Evolutionary conservation across 352 stramenopile genomes (phyloP), one percentile per base, ranked within the genome.

Genomic region (Phytophthora parvispora): DNA sequence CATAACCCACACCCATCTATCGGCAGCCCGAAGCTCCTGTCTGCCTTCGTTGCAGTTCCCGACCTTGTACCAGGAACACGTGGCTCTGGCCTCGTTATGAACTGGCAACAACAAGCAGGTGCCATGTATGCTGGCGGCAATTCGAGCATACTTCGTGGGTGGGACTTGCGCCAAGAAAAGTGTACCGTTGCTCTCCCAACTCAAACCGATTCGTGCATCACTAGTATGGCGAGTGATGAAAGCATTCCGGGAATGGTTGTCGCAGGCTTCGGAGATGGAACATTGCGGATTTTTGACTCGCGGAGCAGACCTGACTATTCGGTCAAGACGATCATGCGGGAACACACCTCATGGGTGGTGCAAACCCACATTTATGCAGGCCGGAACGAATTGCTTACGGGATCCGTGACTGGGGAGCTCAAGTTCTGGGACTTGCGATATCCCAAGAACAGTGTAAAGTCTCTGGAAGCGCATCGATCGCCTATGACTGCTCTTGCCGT

Each of bases 341-440:
- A 99, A 63, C 97, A 99, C 72, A 81, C 81, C 32, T 97, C 86
- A 22, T 99, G 98, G 98, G 93, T 99, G 29, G 96, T 99, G 25
- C 89, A 98, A 61, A 94, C 87, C 2, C 86, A 95, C 65, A 72
- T 95, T 60, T 96, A 95, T 54, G 73, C 78, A 0, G 84, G 78
- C 20, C 86, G 87, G 22, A 86, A 92, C 71, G 91, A 99, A 74
- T 74, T 99, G 58, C 75, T 99, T 1, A 99, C 94, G 0, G 97
- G 97, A 8, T 98, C 89, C 20, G 89, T 99, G 4, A 95, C 84
- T 22, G 98, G 98, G 4, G 94, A 98, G 52, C 82, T 99, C 28
- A 99, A 98, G 71, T 98, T 99, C 45, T 99, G 97, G 97, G 98
- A 99, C 74, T 68, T 99, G 51, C 83, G 98, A 1, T 93, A 94